Conservation (phyloP, 2,329 filamentous ascomycete genomes). For the Tolypocladium pustulatum region DNA sequence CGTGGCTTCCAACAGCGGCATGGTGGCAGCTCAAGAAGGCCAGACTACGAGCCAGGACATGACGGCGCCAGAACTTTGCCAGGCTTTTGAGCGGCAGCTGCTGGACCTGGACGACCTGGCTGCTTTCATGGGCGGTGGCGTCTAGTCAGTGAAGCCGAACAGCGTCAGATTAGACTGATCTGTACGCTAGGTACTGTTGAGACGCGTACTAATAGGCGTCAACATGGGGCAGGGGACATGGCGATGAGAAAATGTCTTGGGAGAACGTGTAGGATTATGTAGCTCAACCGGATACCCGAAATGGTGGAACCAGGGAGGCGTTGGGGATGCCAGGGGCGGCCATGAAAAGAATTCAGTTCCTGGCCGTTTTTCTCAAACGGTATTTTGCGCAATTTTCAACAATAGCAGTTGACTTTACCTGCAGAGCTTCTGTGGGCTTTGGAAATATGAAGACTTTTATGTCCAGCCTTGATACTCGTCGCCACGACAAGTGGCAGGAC, state of each 20-base stretch:
- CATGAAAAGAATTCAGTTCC: neutral
- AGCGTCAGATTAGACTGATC: neutral
- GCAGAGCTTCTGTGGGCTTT: neutral
- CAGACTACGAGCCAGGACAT: constrained; percentile 37
- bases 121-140: constrained; percentile 52
- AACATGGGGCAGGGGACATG: neutral
- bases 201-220: neutral
- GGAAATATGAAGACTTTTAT: neutral
- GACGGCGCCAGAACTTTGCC: constrained; percentile 47
- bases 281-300: constrained; percentile 3
- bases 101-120: constrained; percentile 51
- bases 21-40: constrained; percentile 18
- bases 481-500: too few relatives aligned
- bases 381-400: neutral
- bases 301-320: constrained; percentile 1
- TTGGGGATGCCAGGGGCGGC: neutral
- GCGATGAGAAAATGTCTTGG: neutral
- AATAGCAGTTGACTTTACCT: neutral
- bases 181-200: neutral
- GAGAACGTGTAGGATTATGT: constrained; percentile 3
- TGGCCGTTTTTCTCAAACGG: neutral
- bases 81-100: constrained; percentile 48
- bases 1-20: constrained; percentile 17
- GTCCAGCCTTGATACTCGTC: neutral
- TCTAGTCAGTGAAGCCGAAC: constrained; percentile 21